These are phyloP conservation scores for Apocynum venetum DNA, from an alignment of 257 asterid genomes.

Conservation along the genomic window DNA sequence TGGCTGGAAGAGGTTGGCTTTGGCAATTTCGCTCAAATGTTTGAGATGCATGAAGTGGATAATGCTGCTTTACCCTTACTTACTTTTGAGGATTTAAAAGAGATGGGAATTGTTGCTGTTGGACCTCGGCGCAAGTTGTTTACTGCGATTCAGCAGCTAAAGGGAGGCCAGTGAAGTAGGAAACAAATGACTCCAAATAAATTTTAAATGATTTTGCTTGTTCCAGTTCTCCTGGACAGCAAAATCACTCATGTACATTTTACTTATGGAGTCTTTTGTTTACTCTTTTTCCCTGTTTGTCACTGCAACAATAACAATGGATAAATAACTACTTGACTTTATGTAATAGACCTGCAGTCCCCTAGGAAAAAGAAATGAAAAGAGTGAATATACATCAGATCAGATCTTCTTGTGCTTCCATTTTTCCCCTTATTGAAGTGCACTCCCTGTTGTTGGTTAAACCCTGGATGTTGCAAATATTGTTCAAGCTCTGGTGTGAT, in stretches of 20 bases:
- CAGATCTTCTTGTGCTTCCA: background rate
- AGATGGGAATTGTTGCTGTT: conserved; percentile 62
- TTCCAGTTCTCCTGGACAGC: background rate
- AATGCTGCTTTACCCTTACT: conserved; percentile 51
- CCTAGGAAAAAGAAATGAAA: conserved; percentile 2
- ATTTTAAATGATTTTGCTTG: background rate
- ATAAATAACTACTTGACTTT: background rate
- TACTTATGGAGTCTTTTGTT: conserved; percentile 1
- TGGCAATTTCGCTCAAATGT: conserved; percentile 37
- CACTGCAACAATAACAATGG: background rate
- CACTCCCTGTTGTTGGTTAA: background rate
- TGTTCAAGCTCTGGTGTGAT: background rate
- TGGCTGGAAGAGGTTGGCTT: conserved; percentile 58
- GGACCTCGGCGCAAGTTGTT: conserved; percentile 64
- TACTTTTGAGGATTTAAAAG: conserved; percentile 70
- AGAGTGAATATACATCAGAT: background rate
- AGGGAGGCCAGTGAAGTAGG: conserved; percentile 5
- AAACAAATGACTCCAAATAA: background rate
- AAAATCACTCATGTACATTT: conserved; percentile 3
- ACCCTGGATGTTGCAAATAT: background rate
- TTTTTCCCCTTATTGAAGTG: background rate
- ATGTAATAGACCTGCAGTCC: conserved; percentile 3
- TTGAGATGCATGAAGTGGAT: conserved; percentile 71
- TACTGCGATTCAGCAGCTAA: conserved; percentile 44
- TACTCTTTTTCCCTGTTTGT: background rate